A percentile compares a stretch with the other conserved stretches of the same genome.
phyloP scores from a whole-genome alignment of 73 alveolate species.

The Tetrahymena malaccensis region DNA sequence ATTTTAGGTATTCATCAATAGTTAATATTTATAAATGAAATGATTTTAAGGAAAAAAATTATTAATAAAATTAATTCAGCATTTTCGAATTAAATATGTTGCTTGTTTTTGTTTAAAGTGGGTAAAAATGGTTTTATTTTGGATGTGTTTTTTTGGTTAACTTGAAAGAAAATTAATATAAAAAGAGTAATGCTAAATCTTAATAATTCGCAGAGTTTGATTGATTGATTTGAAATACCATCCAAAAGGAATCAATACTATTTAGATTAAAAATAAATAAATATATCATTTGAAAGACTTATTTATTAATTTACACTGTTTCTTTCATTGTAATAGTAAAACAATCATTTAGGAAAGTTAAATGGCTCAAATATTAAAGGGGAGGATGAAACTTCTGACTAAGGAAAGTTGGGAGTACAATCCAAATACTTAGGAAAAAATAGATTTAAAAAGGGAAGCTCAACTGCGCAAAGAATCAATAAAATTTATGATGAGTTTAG shows the following conservation, averaged over 20 bases:
- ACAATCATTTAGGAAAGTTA: not conserved
- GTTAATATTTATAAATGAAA: no score
- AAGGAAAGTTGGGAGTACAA: not conserved
- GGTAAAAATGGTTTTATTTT: no score
- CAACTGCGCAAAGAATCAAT: not conserved
- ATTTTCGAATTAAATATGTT: no score
- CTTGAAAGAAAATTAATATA: not conserved
- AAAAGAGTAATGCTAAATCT: not conserved
- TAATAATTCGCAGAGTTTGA: not conserved
- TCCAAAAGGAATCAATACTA: not conserved
- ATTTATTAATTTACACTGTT: no score
- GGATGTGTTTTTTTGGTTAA: not conserved
- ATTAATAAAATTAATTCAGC: no score
- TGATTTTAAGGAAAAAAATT: no score
- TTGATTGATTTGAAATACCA: not conserved
- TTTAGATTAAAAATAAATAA: not conserved
- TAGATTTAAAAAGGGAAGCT: not conserved
- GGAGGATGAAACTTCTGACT: not conserved
- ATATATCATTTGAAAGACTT: no score
- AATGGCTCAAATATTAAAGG: not conserved
- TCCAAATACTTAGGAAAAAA: not conserved
- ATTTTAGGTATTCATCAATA: no score
- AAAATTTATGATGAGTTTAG: not conserved
- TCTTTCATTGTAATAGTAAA: not conserved
- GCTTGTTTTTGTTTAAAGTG: no score